Percentiles rank a stretch among this genome's conserved stretches.
These are phyloP conservation scores for Lepidium africanum DNA, from an alignment of 345 rosid genomes.

Conservation along the genomic window DNA sequence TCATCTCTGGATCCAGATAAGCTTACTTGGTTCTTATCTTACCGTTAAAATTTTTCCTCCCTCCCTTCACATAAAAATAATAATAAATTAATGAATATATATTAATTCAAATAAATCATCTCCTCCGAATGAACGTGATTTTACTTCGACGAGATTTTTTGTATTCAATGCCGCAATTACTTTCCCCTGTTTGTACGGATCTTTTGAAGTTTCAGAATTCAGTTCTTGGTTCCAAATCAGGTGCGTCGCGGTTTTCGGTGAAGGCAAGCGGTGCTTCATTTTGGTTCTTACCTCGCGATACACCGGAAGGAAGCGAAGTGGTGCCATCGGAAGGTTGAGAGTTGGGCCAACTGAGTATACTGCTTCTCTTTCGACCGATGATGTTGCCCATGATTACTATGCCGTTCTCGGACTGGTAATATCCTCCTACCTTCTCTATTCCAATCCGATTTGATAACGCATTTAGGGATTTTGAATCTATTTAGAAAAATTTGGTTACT, in stretches of 20 bases:
- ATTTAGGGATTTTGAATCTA: neutral
- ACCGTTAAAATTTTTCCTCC: constrained; percentile 47
- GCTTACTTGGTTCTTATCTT: constrained; percentile 34
- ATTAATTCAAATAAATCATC: constrained; percentile 12
- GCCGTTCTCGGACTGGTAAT: constrained; percentile 83
- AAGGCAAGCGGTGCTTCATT: constrained; percentile 20
- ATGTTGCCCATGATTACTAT: constrained; percentile 75
- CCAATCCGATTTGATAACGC: neutral
- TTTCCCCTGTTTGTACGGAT: constrained; percentile 70
- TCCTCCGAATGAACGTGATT: neutral
- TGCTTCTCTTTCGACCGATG: constrained; percentile 33
- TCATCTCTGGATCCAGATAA: constrained; percentile 24
- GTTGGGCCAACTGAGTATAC: constrained; percentile 45
- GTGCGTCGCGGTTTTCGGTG: constrained; percentile 24
- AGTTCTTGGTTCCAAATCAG: constrained; percentile 21
- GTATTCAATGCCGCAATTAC: constrained; percentile 71
- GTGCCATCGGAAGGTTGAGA: constrained; percentile 30
- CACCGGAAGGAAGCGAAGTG: constrained; percentile 28
- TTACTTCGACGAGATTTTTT: neutral
- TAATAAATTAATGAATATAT: neutral
- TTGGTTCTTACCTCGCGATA: constrained; percentile 25
- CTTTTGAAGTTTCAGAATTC: constrained; percentile 54
- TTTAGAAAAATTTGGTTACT: too few relatives aligned
- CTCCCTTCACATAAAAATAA: constrained; percentile 24
- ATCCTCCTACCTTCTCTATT: neutral